phyloP scores from a whole-genome alignment of 768 basidiomycete species.

The Lentinula detonsa region DNA sequence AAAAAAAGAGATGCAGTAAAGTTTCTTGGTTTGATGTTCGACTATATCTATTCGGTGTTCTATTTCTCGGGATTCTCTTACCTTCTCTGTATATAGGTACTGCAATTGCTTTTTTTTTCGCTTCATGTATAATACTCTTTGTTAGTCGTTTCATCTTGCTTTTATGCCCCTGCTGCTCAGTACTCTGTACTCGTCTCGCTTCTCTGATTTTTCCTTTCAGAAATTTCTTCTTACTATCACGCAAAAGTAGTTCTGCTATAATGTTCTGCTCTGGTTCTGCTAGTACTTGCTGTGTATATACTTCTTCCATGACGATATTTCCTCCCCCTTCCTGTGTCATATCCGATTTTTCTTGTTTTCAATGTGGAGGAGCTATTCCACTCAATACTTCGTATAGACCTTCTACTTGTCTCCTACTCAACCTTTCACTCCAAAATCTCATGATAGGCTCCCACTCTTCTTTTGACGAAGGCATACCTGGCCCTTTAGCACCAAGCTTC shows the following conservation, averaged over 20 bases:
- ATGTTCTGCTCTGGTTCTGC: not conserved
- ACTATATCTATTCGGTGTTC: not conserved
- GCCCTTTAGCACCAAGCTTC: constrained; percentile 27
- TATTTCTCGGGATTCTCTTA: not conserved
- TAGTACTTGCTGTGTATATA: not conserved
- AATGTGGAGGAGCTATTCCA: constrained; percentile 14
- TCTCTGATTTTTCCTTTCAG: not conserved
- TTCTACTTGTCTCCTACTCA: constrained; percentile 50
- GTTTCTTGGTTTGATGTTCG: not conserved
- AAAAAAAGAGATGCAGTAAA: not conserved
- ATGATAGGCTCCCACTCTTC: constrained; percentile 84
- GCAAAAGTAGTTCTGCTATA: not conserved
- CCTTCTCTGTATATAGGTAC: not conserved
- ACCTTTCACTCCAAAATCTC: constrained; percentile 76
- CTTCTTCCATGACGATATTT: not conserved
- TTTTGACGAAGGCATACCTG: constrained; percentile 69
- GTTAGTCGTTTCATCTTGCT: not conserved
- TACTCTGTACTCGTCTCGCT: not conserved
- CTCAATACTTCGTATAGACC: constrained; percentile 69
- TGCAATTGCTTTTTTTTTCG: not conserved
- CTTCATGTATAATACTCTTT: not conserved
- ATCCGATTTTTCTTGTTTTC: not conserved
- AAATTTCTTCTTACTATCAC: not conserved
- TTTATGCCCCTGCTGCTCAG: not conserved
- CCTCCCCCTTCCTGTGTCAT: not conserved